A percentile compares a stretch with the other conserved stretches of the same genome.
Conservation (phyloP, 192 early-diverging fungal species). For the Rhizophagus prolifer region DNA sequence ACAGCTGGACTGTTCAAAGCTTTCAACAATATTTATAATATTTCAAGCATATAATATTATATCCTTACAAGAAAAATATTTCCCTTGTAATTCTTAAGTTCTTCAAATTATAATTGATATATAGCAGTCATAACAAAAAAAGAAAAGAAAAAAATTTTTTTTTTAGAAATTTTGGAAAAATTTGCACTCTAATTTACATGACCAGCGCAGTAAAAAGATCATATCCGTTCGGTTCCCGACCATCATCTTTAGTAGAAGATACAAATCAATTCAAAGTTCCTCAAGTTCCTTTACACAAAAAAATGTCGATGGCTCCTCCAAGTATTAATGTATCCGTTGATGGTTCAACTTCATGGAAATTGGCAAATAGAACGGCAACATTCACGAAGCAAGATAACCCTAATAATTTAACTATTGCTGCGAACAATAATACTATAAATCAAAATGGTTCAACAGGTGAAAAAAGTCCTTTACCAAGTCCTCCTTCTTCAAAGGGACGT, state of each 20-base stretch:
- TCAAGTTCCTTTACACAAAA: constrained; percentile 20
- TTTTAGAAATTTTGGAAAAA: neutral
- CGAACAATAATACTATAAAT: neutral
- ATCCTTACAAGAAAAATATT: neutral
- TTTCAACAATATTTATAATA: neutral
- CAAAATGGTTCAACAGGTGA: neutral
- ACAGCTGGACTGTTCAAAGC: constrained; percentile 22
- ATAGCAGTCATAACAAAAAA: neutral
- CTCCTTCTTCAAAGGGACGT: constrained; percentile 5
- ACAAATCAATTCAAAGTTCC: constrained; percentile 11
- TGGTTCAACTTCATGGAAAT: neutral
- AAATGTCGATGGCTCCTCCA: constrained; percentile 21
- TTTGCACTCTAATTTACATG: constrained; percentile 21
- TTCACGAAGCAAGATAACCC: neutral
- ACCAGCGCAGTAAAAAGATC: constrained; percentile 25
- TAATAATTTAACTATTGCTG: neutral
- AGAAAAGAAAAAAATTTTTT: neutral
- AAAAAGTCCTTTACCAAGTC: constrained; percentile 22
- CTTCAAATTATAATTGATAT: neutral
- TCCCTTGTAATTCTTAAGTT: neutral
- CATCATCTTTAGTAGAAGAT: constrained; percentile 13
- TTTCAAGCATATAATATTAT: neutral
- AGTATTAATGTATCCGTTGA: constrained; percentile 9
- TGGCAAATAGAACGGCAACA: neutral
- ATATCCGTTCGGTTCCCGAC: constrained; percentile 21